A percentile compares a stretch with the other conserved stretches of the same genome.
These are phyloP conservation scores for Talaromyces islandicus DNA, from an alignment of 2,329 filamentous ascomycete species.

Conservation along the genomic window DNA sequence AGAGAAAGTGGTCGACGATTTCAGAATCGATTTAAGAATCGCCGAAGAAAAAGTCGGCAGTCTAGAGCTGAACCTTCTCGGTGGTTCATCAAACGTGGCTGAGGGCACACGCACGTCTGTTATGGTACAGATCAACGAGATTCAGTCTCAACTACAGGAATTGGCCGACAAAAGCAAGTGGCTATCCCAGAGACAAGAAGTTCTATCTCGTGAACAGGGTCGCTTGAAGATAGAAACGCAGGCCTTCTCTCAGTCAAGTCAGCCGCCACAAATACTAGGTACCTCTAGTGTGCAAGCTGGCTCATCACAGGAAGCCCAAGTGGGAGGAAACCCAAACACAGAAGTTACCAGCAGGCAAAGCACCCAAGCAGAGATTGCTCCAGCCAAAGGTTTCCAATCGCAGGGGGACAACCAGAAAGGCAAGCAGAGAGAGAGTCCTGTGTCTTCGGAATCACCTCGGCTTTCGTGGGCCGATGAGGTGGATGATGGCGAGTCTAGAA, in stretches of 20 bases:
- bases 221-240: background rate
- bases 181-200: background rate
- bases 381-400: background rate
- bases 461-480: background rate
- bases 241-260: background rate
- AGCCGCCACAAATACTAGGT: background rate
- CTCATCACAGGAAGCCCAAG: background rate
- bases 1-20: background rate
- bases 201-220: background rate
- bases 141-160: background rate
- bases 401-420: background rate
- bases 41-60: background rate
- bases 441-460: background rate
- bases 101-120: background rate
- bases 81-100: background rate
- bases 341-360: too few species aligned
- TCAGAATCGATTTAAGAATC: background rate
- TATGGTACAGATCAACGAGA: background rate
- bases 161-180: background rate
- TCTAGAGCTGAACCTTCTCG: background rate
- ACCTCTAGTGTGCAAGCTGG: background rate
- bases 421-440: background rate
- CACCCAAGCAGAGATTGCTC: too few species aligned
- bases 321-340: background rate
- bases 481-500: background rate